Conservation (phyloP, 2,329 filamentous ascomycete species). For the Fusarium pininemorale region DNA sequence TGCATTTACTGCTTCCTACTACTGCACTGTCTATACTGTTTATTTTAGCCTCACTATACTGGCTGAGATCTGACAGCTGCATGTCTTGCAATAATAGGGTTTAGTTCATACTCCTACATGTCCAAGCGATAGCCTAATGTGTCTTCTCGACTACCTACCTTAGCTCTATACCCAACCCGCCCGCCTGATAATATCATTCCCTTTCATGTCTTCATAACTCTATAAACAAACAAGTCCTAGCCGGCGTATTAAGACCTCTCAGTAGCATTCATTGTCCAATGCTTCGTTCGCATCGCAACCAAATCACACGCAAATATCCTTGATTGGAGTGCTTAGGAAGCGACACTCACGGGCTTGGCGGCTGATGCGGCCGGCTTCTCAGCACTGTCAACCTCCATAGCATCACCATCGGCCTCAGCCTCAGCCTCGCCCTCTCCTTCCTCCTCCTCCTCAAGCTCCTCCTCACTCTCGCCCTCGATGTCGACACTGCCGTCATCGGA, state of each 20-base stretch:
- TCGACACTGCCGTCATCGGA: conserved; percentile 82
- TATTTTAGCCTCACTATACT: not conserved
- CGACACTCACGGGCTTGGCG: conserved; percentile 49
- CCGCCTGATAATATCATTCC: conserved; percentile 43
- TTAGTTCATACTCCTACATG: conserved; percentile 1
- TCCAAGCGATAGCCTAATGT: conserved; percentile 21
- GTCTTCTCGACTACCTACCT: conserved; percentile 21
- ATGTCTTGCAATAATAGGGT: conserved; percentile 17
- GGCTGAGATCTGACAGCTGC: conserved; percentile 10
- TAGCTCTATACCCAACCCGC: conserved; percentile 25
- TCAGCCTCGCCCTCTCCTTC: conserved; percentile 61
- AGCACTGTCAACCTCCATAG: conserved; percentile 60
- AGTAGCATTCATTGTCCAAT: conserved; percentile 31
- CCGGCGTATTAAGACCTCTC: conserved; percentile 30
- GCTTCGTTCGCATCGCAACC: conserved; percentile 25
- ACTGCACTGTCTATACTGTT: not conserved
- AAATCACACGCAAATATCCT: conserved; percentile 7
- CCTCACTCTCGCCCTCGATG: conserved; percentile 79
- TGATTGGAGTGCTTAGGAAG: conserved; percentile 41
- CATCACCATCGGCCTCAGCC: conserved; percentile 51
- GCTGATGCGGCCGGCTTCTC: conserved; percentile 49
- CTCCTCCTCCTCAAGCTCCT: conserved; percentile 75
- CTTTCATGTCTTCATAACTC: conserved; percentile 46
- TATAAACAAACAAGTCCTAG: conserved; percentile 39
- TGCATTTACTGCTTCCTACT: not conserved